Evolutionary conservation across 1,284 basidiomycete genomes (phyloP).

Genomic region (Rhodofomes roseus): DNA sequence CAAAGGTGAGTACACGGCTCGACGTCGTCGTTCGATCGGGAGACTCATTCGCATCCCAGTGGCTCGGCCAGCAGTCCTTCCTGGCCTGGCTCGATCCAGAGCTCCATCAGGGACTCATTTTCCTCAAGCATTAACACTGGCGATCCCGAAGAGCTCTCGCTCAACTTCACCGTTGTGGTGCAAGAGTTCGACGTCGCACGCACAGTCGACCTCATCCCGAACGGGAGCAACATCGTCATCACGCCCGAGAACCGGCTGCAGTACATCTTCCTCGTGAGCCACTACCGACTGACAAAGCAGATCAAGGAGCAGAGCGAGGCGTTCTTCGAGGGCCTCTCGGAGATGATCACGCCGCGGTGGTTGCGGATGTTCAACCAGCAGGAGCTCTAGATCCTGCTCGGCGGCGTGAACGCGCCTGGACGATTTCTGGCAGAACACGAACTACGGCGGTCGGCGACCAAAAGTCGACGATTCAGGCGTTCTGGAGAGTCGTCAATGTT

Average conservation of each 20-base stretch:
- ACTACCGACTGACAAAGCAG: constrained; percentile 87
- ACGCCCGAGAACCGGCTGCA: too few relatives aligned
- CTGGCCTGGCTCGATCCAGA: constrained; percentile 87
- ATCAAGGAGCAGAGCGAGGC: constrained; percentile 84
- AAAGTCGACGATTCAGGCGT: constrained; percentile 66
- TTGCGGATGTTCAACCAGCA: too few relatives aligned
- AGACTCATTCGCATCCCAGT: constrained; percentile 41
- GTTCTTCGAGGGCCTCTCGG: constrained; percentile 83
- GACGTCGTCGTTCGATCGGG: not conserved
- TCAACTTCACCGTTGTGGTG: too few relatives aligned
- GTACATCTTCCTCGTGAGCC: constrained; percentile 82
- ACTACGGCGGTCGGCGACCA: constrained; percentile 78
- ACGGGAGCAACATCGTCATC: too few relatives aligned
- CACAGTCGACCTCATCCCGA: too few relatives aligned
- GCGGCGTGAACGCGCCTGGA: constrained; percentile 77
- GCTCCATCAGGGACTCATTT: constrained; percentile 88
- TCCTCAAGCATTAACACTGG: constrained; percentile 98
- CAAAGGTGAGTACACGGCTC: constrained; percentile 72
- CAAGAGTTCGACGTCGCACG: too few relatives aligned
- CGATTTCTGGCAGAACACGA: constrained; percentile 72
- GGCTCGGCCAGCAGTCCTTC: constrained; percentile 86
- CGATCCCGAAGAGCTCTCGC: too few relatives aligned
- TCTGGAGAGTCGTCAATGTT: constrained; percentile 79
- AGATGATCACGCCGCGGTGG: too few relatives aligned
- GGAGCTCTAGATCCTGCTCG: constrained; percentile 83